Conservation (phyloP, 176 grass and related monocot genomes). For the Avena eriantha region DNA sequence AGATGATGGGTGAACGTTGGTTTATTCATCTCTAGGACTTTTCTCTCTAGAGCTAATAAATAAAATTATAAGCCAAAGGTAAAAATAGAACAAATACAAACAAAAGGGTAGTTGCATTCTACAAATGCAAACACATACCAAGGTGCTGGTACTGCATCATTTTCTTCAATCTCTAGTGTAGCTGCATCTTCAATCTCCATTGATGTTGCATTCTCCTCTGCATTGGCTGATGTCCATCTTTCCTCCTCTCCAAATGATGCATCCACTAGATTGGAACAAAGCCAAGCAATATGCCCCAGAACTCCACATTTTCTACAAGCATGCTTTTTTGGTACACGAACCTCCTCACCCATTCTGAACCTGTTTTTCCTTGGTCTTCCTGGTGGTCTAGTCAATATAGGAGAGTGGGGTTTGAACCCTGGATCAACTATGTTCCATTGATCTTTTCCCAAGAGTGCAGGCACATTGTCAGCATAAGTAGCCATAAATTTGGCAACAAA, state of each 20-base stretch:
- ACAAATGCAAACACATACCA: background rate
- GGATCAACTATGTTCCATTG: background rate
- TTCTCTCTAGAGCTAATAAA: background rate
- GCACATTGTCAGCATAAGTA: background rate
- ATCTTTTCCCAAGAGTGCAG: background rate
- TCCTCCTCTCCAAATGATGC: background rate
- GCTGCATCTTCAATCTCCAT: too few relatives aligned
- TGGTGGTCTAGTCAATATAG: background rate
- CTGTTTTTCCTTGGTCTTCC: background rate
- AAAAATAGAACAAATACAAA: background rate
- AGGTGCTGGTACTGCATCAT: background rate
- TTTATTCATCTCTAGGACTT: too few relatives aligned
- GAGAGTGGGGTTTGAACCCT: background rate
- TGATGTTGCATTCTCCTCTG: too few relatives aligned
- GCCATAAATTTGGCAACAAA: background rate
- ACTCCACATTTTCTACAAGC: background rate
- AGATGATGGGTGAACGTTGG: too few relatives aligned
- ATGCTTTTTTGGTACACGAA: background rate
- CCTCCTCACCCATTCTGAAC: background rate
- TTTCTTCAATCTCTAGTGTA: too few relatives aligned
- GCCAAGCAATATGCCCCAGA: background rate
- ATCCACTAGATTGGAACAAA: background rate
- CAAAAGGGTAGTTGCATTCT: background rate
- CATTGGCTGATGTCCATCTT: too few relatives aligned
- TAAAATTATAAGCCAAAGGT: background rate